These are phyloP conservation scores for Stentor coeruleus DNA, from an alignment of 73 alveolate species.

Conservation along the genomic window DNA sequence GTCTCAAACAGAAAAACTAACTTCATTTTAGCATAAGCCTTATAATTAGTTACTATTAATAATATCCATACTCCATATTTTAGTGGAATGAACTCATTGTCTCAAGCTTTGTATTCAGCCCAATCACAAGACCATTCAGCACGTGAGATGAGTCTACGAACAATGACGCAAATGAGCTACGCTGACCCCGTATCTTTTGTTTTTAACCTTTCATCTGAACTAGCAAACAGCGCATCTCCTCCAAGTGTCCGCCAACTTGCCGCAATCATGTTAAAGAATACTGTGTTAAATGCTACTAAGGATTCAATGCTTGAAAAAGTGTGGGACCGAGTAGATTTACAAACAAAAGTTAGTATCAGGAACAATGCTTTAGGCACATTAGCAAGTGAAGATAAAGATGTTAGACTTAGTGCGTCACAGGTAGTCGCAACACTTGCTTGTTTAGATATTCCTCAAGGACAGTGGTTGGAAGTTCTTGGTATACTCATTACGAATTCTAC, in stretches of 20 bases:
- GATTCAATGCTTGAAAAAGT: not conserved
- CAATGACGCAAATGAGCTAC: too few relatives aligned
- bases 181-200: not conserved
- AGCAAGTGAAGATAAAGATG: slow-evolving; percentile 21
- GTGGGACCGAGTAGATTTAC: not conserved
- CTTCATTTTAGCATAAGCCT: not conserved
- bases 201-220: not conserved
- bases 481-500: not conserved
- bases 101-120: too few relatives aligned
- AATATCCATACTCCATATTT: too few relatives aligned
- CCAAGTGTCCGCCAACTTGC: slow-evolving; percentile 6
- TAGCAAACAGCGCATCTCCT: not conserved
- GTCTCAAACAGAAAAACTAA: not conserved
- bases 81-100: too few relatives aligned
- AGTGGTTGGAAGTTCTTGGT: not conserved
- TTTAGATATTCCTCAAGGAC: not conserved
- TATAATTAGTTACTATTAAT: too few relatives aligned
- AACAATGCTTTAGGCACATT: not conserved
- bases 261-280: not conserved
- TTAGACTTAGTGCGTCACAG: slow-evolving; percentile 14
- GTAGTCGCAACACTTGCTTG: slow-evolving; percentile 8
- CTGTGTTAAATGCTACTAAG: not conserved
- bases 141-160: too few relatives aligned
- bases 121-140: too few relatives aligned
- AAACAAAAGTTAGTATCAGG: not conserved